Evolutionary conservation across 2,329 filamentous ascomycete species (phyloP).

Genomic region (Cladobotryum protrusum): DNA sequence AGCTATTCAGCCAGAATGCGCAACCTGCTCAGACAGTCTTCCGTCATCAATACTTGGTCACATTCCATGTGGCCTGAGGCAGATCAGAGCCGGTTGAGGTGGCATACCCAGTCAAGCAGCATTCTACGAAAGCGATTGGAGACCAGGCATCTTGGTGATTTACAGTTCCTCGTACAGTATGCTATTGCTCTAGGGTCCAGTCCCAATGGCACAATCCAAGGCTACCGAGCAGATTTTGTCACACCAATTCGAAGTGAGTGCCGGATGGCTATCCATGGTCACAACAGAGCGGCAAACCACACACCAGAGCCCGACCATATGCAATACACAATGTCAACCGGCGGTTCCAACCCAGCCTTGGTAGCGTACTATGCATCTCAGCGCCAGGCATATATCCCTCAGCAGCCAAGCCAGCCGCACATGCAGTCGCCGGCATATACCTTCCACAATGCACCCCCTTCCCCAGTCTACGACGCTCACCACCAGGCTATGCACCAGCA

Average conservation of each 20-base stretch:
- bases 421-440: conserved; percentile 11
- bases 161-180: conserved; percentile 33
- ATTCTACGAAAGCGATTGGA: conserved; percentile 39
- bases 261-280: conserved; percentile 28
- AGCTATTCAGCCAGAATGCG: conserved; percentile 39
- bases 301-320: conserved; percentile 26
- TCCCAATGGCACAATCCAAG: conserved; percentile 18
- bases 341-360: conserved; percentile 27
- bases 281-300: conserved; percentile 23
- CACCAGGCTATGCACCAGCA: conserved; percentile 6
- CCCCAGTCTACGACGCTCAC: conserved; percentile 9
- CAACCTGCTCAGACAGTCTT: conserved; percentile 37
- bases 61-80: conserved; percentile 29
- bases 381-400: conserved; percentile 24
- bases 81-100: conserved; percentile 29
- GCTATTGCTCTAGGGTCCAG: conserved; percentile 33
- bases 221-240: conserved; percentile 28
- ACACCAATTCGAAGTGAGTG: conserved; percentile 32
- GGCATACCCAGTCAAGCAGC: conserved; percentile 37
- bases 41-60: conserved; percentile 32
- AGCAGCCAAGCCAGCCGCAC: conserved; percentile 8
- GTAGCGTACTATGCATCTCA: conserved; percentile 32
- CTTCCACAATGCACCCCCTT: conserved; percentile 11
- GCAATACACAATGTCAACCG: conserved; percentile 30
- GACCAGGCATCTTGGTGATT: conserved; percentile 37